phyloP scores from a whole-genome alignment of 805 yeast species.

The Monosporozyma aerobia region DNA sequence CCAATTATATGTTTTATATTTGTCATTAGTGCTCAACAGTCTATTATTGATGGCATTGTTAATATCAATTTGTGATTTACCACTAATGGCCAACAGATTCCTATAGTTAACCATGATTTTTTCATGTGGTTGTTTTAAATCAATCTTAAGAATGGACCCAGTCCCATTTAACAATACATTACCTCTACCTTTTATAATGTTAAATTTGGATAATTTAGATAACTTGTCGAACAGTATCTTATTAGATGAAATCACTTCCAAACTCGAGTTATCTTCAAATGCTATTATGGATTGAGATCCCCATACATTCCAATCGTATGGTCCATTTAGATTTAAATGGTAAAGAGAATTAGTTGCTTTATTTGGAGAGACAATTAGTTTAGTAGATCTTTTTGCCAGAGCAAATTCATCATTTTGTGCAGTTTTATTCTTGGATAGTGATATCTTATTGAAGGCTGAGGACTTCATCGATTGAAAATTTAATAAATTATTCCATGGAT shows the following conservation, averaged over 20 bases:
- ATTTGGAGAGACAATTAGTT: background rate
- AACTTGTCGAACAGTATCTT: background rate
- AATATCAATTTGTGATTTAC: slow-evolving; percentile 24
- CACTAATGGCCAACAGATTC: slow-evolving; percentile 26
- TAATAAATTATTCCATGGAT: slow-evolving; percentile 15
- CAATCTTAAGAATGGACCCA: slow-evolving; percentile 24
- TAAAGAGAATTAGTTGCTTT: slow-evolving; percentile 6
- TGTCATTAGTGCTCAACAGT: background rate
- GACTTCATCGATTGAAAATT: slow-evolving; percentile 15
- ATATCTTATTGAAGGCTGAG: slow-evolving; percentile 15
- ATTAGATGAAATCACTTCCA: slow-evolving; percentile 7
- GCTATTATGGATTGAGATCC: slow-evolving; percentile 24
- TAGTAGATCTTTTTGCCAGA: background rate
- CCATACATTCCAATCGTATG: slow-evolving; percentile 26
- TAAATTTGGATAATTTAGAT: slow-evolving; percentile 7
- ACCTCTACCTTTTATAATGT: slow-evolving; percentile 26
- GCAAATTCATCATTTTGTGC: background rate
- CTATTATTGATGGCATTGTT: slow-evolving; percentile 9
- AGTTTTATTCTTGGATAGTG: slow-evolving; percentile 5
- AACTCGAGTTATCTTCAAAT: slow-evolving; percentile 23
- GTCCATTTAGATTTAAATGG: slow-evolving; percentile 14
- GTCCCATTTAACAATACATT: slow-evolving; percentile 13
- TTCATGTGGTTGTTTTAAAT: slow-evolving; percentile 17
- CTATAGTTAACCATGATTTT: slow-evolving; percentile 23
- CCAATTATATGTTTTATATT: background rate